Percentiles rank a stretch among this genome's conserved stretches.
phyloP scores from a whole-genome alignment of 148 eudicot genomes.

The Gaultheria prostrata region DNA sequence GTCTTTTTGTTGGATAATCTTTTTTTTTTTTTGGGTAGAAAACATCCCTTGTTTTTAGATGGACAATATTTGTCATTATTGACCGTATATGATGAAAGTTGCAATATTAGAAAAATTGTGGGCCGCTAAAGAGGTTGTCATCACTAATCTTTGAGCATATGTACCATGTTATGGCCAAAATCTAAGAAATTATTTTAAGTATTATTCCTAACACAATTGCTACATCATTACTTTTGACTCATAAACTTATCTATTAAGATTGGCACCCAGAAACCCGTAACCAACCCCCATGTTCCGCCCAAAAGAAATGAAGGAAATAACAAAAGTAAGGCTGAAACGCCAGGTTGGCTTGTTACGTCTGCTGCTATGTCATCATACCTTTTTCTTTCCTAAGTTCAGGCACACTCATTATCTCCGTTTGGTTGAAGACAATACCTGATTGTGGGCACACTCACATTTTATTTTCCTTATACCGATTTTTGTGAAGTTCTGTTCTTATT shows the following conservation, averaged over 20 bases:
- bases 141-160: not conserved
- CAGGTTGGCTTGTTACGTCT: not conserved
- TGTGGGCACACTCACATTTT: not conserved
- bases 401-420: not conserved
- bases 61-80: not conserved
- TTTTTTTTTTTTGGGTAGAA: not conserved
- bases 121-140: not conserved
- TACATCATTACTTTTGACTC: not conserved
- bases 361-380: too few relatives aligned
- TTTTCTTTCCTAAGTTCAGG: not conserved
- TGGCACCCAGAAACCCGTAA: not conserved
- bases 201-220: not conserved
- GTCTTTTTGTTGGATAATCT: not conserved
- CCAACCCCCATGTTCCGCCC: not conserved
- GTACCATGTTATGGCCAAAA: not conserved
- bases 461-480: not conserved
- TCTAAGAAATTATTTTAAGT: not conserved
- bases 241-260: not conserved
- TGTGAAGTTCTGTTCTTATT: not conserved
- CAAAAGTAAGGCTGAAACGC: not conserved
- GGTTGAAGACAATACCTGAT: not conserved
- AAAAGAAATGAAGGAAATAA: not conserved
- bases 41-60: not conserved
- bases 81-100: not conserved
- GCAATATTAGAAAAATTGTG: not conserved